These are phyloP conservation scores for Penicillium parvum DNA, from an alignment of 495 filamentous ascomycete species.

Conservation along the genomic window DNA sequence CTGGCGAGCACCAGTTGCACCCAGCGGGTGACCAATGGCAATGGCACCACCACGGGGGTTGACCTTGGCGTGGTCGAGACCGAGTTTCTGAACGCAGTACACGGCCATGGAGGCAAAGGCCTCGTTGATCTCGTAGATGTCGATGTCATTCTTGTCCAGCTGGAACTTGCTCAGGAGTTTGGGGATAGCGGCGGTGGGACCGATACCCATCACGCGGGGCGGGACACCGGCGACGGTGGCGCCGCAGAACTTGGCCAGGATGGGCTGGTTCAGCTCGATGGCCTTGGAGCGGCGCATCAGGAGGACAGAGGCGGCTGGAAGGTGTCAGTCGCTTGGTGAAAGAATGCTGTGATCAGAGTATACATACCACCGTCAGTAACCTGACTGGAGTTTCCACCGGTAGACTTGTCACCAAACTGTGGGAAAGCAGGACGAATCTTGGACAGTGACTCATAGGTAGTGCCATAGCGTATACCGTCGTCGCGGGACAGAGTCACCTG, in stretches of 20 bases:
- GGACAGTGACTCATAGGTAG: conserved; percentile 70
- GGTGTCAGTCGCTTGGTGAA: conserved; percentile 7
- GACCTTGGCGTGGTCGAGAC: conserved; percentile 77
- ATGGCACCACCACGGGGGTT: conserved; percentile 82
- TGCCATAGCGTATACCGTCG: conserved; percentile 85
- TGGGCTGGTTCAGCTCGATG: conserved; percentile 80
- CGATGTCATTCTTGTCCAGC: conserved; percentile 74
- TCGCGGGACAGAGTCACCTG: conserved; percentile 75
- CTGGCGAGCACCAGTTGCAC: conserved; percentile 74
- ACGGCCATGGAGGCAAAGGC: conserved; percentile 97
- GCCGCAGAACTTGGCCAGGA: conserved; percentile 91
- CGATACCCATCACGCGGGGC: conserved; percentile 95
- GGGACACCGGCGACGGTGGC: conserved; percentile 86
- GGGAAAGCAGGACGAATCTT: conserved; percentile 94
- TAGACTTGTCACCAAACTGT: conserved; percentile 79
- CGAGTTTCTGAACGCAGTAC: conserved; percentile 77
- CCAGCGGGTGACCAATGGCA: conserved; percentile 79
- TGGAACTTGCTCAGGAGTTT: conserved; percentile 83
- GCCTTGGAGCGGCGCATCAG: conserved; percentile 93
- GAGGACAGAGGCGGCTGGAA: conserved; percentile 71
- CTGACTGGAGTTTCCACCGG: conserved; percentile 93
- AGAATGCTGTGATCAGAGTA: background rate
- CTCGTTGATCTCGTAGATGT: conserved; percentile 94
- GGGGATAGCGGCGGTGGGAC: conserved; percentile 87
- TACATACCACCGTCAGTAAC: conserved; percentile 78